A percentile compares a stretch with the other conserved stretches of the same genome.
phyloP scores from a whole-genome alignment of 2,329 filamentous ascomycete species.

The Microthyrium microscopicum region DNA sequence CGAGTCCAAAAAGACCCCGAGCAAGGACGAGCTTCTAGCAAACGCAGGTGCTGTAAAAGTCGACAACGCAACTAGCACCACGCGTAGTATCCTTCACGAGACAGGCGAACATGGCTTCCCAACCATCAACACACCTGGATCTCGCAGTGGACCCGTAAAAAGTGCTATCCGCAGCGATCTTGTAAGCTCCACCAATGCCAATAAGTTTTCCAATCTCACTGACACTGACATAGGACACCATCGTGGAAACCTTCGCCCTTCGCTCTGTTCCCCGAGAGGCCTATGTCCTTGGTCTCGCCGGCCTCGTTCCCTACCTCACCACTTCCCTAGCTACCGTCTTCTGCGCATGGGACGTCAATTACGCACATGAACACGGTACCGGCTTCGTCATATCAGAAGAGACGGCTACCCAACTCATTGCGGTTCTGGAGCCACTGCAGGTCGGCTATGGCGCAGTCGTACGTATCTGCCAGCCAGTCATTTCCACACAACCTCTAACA shows the following conservation, averaged over 20 bases:
- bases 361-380: constrained; percentile 41
- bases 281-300: constrained; percentile 33
- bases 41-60: too few species aligned
- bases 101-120: too few species aligned
- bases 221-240: constrained; percentile 22
- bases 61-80: too few species aligned
- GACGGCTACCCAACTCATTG: constrained; percentile 54
- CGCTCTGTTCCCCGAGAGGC: constrained; percentile 29
- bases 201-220: neutral
- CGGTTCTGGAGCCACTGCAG: constrained; percentile 70
- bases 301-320: constrained; percentile 48
- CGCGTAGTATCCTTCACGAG: too few species aligned
- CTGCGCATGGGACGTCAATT: constrained; percentile 69
- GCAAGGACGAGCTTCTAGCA: too few species aligned
- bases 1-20: too few species aligned
- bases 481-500: constrained; percentile 5
- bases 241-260: constrained; percentile 32
- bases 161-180: constrained; percentile 11
- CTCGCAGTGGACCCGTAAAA: neutral
- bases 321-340: constrained; percentile 73
- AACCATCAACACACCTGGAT: too few species aligned
- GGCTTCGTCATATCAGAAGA: constrained; percentile 51
- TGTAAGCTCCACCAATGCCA: constrained; percentile 12
- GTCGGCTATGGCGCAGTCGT: constrained; percentile 79
- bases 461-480: constrained; percentile 20